These are phyloP conservation scores for Aspergillus terreus DNA, from an alignment of 2,329 filamentous ascomycete genomes.

Conservation along the genomic window DNA sequence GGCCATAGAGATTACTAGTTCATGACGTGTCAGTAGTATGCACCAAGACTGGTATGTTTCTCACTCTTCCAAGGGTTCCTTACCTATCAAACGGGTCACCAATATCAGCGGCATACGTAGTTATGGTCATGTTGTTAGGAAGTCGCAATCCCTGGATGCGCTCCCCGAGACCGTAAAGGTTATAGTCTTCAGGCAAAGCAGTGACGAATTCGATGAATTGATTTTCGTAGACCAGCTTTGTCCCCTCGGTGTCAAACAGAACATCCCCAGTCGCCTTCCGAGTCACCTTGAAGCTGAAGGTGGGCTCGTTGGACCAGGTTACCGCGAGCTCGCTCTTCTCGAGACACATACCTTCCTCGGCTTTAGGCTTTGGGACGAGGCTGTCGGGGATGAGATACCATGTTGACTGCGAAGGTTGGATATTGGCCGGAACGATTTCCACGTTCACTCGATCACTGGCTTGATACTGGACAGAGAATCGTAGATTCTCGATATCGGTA, in stretches of 20 bases:
- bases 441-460: slow-evolving; percentile 60
- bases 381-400: background rate
- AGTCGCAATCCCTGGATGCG: slow-evolving; percentile 68
- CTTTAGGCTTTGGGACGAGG: background rate
- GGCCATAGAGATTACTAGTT: slow-evolving; percentile 62
- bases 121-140: too few relatives aligned
- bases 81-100: too few relatives aligned
- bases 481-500: slow-evolving; percentile 50
- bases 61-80: too few relatives aligned
- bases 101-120: too few relatives aligned
- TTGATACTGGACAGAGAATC: slow-evolving; percentile 55
- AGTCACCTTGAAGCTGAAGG: slow-evolving; percentile 37
- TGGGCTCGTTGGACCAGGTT: background rate
- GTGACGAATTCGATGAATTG: slow-evolving; percentile 71
- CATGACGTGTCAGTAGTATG: too few relatives aligned
- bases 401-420: background rate
- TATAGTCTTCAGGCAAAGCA: slow-evolving; percentile 60
- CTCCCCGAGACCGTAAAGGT: slow-evolving; percentile 76
- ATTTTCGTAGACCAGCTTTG: slow-evolving; percentile 64
- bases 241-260: slow-evolving; percentile 63
- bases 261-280: slow-evolving; percentile 16
- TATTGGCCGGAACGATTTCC: slow-evolving; percentile 31
- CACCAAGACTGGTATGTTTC: too few relatives aligned
- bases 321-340: slow-evolving; percentile 1
- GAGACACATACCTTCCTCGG: background rate